These are phyloP conservation scores for Jacaranda copaia DNA, from an alignment of 257 asterid species.

Conservation along the genomic window DNA sequence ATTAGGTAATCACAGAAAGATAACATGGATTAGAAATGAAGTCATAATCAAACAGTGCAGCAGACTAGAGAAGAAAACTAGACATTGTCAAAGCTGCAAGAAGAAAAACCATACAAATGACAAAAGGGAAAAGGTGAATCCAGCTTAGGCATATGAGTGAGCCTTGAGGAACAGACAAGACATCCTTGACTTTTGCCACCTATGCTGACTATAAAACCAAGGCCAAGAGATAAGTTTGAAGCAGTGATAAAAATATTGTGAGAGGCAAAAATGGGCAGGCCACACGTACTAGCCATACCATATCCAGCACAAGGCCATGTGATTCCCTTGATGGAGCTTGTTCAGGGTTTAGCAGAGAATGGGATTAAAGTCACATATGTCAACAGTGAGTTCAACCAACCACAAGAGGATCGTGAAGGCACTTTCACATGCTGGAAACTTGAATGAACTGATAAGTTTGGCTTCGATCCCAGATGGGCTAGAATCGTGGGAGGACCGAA, in stretches of 20 bases:
- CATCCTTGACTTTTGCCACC: background rate
- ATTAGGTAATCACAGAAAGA: too few relatives aligned
- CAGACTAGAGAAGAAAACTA: too few relatives aligned
- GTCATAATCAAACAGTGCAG: too few relatives aligned
- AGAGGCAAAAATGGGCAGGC: constrained; percentile 47
- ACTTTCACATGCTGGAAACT: constrained; percentile 5
- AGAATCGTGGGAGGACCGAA: constrained; percentile 49
- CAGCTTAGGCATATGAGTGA: background rate
- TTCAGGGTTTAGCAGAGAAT: constrained; percentile 42
- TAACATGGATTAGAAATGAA: too few relatives aligned
- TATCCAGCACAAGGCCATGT: constrained; percentile 78
- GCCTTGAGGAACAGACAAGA: background rate
- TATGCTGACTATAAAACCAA: constrained; percentile 18
- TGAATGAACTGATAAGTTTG: constrained; percentile 37
- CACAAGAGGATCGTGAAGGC: constrained; percentile 47
- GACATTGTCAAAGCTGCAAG: background rate
- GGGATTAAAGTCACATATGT: constrained; percentile 59
- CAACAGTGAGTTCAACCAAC: constrained; percentile 47
- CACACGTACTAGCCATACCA: constrained; percentile 62
- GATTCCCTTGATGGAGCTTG: constrained; percentile 56
- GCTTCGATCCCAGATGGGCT: constrained; percentile 57
- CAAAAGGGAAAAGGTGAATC: background rate
- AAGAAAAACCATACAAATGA: background rate
- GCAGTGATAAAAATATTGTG: too few relatives aligned
- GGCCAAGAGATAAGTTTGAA: background rate